Base-by-base conservation (phyloP, 2,329 filamentous ascomycete genomes). In the Fusarium redolens region DNA sequence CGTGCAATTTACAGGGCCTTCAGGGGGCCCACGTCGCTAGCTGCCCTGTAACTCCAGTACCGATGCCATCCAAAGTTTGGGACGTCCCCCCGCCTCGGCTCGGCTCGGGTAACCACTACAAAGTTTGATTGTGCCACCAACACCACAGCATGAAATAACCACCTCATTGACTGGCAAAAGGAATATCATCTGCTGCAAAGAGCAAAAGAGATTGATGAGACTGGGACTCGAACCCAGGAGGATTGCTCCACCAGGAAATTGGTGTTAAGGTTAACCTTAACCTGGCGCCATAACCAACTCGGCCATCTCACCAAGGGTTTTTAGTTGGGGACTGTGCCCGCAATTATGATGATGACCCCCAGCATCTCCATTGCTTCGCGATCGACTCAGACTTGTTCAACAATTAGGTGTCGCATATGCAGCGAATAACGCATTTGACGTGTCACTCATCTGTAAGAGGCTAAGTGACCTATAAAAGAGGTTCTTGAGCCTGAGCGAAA, bases 271-370 rank as follows among this genome's bases (percentile, higher is more conserved):
- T 69, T 68, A 35, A 69, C 66, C 66, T 69, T 69, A 69, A 69
- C 66, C 66, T 69, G 66, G 65, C 66, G 66, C 66, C 66, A 69
- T 69, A 69, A 69, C 66, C 66, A 69, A 69, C 66, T 69, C 66
- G 66, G 66, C 66, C 66, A 69, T 69, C 66, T 69, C 66, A 69
- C 66, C 66, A 58, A 69, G 45, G 11, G 45, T 51, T 58, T n/a
- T 52, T 37, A 17, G 35, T 51, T 69, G 7, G 38, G 0, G 0
- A 15, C 2, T 0, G 0, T 0, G 0, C 0, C 2, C 1, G 2
- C 1, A 17, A n/a, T 25, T 3, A 1, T 6, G 1, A 20, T 2
- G 0, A 45, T 31, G 22, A 47, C 0, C 6, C 7, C 9, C 1
- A 8, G 2, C 0, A 4, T 0, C 7, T 3, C 0, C 4, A 13